Conservation (phyloP, 805 yeast genomes). For the Jamesozyma piceae region DNA sequence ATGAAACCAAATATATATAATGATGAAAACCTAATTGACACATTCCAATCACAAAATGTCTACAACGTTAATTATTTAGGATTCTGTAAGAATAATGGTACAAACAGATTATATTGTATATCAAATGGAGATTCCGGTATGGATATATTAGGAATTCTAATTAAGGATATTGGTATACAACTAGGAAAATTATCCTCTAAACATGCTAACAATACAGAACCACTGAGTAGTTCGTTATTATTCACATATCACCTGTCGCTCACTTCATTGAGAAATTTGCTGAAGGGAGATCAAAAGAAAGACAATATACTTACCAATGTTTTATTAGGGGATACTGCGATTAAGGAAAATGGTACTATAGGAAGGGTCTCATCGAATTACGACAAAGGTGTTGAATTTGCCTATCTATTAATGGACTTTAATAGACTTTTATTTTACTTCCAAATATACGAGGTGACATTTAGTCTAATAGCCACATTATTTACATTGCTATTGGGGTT, state of each 20-base stretch:
- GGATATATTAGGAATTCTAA: conserved; percentile 21
- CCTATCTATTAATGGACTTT: conserved; percentile 9
- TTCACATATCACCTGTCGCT: conserved; percentile 19
- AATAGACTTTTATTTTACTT: conserved; percentile 6
- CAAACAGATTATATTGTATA: conserved; percentile 15
- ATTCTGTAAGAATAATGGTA: conserved; percentile 18
- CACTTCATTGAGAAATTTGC: conserved; percentile 13
- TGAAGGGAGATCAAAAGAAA: conserved; percentile 11
- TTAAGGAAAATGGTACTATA: not conserved
- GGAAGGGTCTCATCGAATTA: conserved; percentile 4
- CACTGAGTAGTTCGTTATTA: conserved; percentile 21
- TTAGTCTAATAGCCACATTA: conserved; percentile 6
- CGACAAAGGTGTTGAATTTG: conserved; percentile 12
- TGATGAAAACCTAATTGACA: conserved; percentile 23
- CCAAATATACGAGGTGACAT: conserved; percentile 9
- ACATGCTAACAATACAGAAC: conserved; percentile 12
- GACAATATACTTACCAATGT: conserved; percentile 14
- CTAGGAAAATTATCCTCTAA: conserved; percentile 17
- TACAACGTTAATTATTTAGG: conserved; percentile 24
- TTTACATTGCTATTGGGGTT: conserved; percentile 11
- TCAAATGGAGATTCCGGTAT: conserved; percentile 16
- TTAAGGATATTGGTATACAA: conserved; percentile 26
- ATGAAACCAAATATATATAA: conserved; percentile 14
- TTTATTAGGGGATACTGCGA: conserved; percentile 6
- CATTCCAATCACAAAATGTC: conserved; percentile 14